A percentile compares a stretch with the other conserved stretches of the same genome.
phyloP scores from a whole-genome alignment of 768 basidiomycete genomes.

The Melanogaster broomeanus region DNA sequence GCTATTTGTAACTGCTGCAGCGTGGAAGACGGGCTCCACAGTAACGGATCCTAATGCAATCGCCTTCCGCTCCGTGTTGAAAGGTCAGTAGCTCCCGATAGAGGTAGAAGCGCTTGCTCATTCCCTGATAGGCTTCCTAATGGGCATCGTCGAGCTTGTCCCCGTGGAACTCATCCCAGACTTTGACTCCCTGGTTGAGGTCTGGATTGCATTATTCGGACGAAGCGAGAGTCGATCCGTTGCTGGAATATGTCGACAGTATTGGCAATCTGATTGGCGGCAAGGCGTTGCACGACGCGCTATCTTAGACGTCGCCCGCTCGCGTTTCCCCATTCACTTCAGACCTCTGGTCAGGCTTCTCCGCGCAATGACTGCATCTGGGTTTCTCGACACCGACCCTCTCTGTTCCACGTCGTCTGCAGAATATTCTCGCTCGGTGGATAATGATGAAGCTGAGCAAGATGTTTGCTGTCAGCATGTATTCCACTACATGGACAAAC shows the following conservation, averaged over 20 bases:
- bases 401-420: conserved; percentile 48
- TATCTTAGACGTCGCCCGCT: conserved; percentile 78
- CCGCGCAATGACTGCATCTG: conserved; percentile 73
- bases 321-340: conserved; percentile 82
- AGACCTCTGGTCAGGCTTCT: conserved; percentile 69
- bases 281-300: conserved; percentile 68
- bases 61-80: conserved; percentile 79
- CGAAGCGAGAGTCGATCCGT: conserved; percentile 64
- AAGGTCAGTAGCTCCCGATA: conserved; percentile 52
- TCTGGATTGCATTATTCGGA: conserved; percentile 81
- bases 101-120: background rate
- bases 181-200: conserved; percentile 68
- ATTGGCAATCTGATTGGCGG: conserved; percentile 80
- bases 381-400: conserved; percentile 75
- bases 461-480: conserved; percentile 67
- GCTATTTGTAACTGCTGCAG: conserved; percentile 71
- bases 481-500: conserved; percentile 71
- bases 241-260: conserved; percentile 73
- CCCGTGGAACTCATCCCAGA: conserved; percentile 79
- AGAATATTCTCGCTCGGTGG: conserved; percentile 44
- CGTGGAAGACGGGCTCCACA: conserved; percentile 68
- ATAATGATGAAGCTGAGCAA: conserved; percentile 46
- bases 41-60: conserved; percentile 77
- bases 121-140: conserved; percentile 61
- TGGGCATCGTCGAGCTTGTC: conserved; percentile 71